Evolutionary conservation across 139 green algal species (phyloP), one percentile per base, ranked within the genome.

Genomic region (Picocystis salinarum): DNA sequence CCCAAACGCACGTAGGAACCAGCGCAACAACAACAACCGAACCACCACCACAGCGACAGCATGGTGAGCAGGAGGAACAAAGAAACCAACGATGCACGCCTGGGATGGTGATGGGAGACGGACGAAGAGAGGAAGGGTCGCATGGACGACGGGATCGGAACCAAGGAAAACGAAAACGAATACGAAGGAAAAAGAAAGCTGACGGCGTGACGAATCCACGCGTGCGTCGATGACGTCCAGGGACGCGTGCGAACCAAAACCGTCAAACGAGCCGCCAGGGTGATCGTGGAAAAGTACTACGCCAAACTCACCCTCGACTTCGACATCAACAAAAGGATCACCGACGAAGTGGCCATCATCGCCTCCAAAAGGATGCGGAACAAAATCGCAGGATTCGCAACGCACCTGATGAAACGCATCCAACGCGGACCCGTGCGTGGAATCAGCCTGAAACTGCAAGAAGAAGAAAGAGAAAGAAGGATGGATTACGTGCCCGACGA

Each of bases 281-380:
- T 85, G 29, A 92, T 99, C 52, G 91, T 99, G 47, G 89, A 99
- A 79, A 96, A 95, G 79, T 99, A 99, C 68, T 98, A 99, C 69
- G 72, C 69, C 55, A 65, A 76, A 20, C 71, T 96, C 34, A 96
- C 85, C 20, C 61, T 87, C 25, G 85, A 96, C 68, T 93, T 95
- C 47, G 71, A 90, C 64, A 93, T 76, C 48, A 94, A 96, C 80
- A 94, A 96, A 72, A 60, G 82, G 34, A 72, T 98, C 33, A 69
- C 59, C 47, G 86, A 93, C 53, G 89, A 99, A 69, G 77, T 99
- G 48, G 89, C 89, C 12, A 74, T 95, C 61, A 98, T 99, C 55
- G 56, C 51, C 20, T 73, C 66, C n/a, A 73, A 73, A 58, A 65
- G 85, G 17, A 78, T 99, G 50, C 69, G 89, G 42, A 99, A 99